These are phyloP conservation scores for Porcisia hertigi DNA, from an alignment of 208 protist species.

Conservation along the genomic window DNA sequence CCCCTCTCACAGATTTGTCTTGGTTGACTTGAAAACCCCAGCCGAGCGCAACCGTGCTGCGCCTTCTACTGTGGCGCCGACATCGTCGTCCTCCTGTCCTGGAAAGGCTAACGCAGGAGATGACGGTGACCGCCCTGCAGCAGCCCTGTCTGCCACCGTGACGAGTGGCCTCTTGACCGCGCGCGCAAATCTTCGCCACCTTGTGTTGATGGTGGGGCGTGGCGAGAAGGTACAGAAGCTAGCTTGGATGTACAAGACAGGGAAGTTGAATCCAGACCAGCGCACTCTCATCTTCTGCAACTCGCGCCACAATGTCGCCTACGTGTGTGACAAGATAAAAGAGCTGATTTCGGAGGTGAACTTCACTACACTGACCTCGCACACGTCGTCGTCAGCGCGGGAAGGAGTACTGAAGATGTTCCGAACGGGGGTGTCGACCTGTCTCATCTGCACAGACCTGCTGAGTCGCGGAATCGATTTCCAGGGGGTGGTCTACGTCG, in stretches of 20 bases:
- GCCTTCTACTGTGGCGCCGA: neutral
- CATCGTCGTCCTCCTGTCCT: neutral
- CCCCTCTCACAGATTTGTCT: constrained; percentile 82
- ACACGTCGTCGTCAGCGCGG: constrained; percentile 53
- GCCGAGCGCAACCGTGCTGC: neutral
- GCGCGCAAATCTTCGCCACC: constrained; percentile 35
- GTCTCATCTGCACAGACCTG: constrained; percentile 98
- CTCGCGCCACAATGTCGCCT: constrained; percentile 81
- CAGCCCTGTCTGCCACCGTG: neutral
- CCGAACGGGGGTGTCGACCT: constrained; percentile 81
- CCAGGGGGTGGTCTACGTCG: constrained; percentile 95
- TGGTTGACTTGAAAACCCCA: constrained; percentile 50
- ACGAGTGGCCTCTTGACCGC: constrained; percentile 18
- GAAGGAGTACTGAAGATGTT: constrained; percentile 92
- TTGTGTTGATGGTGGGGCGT: constrained; percentile 70
- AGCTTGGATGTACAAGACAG: constrained; percentile 67
- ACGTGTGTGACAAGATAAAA: constrained; percentile 62
- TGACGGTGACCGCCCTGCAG: neutral
- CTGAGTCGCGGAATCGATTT: constrained; percentile 98
- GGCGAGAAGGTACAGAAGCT: constrained; percentile 79
- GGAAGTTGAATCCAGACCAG: constrained; percentile 62
- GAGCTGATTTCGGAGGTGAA: constrained; percentile 44
- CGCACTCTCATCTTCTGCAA: constrained; percentile 89
- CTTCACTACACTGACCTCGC: constrained; percentile 69
- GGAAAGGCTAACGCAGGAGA: neutral